Evolutionary conservation across 2,329 filamentous ascomycete genomes (phyloP), one percentile per base, ranked within the genome.

Genomic region (Chrysoporthe deuterocubensis): DNA sequence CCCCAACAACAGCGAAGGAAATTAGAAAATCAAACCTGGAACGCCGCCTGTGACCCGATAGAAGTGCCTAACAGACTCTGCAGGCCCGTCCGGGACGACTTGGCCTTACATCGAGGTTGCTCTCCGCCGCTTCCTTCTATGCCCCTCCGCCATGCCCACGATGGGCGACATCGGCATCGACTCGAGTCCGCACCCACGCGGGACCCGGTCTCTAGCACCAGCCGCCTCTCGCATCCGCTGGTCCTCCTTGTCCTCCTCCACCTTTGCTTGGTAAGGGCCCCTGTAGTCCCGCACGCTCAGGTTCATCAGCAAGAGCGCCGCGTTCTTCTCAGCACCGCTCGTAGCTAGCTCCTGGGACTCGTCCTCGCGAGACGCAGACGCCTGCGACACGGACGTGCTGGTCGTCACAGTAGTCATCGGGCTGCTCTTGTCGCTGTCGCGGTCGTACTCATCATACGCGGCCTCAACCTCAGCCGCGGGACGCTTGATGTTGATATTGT

Each of bases 251-350:
- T 26, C 42, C 34, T 34, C 42, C 26, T 48, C 61, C 50, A 70
- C 67, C 4, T 72, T 26, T 5, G 4, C n/a, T n/a, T 40, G 37
- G n/a, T 43, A 4, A 4, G 57, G n/a, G 32, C 4, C 68, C 26
- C 72, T 40, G 58, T 59, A 66, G 69, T 82, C 81, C 62, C 77
- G 74, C 26, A 83, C 77, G 67, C 81, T 81, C 37, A 85, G 77
- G 63, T 82, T 82, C 81, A 85, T 80, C 48, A 85, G 73, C 6
- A 84, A 73, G 68, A 82, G 75, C 21, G 83, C 83, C 1, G 82
- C 83, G 57, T 82, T 83, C 72, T 80, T 82, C 62, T 84, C 81
- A 14, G 75, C 75, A 0, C 78, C 78, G 8, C 62, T 71, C 69
- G 48, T 70, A 68, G 44, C 40, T 50, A 54, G 56, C 61, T 71